Percentiles rank a stretch among this genome's conserved stretches.
Evolutionary conservation across 2,329 filamentous ascomycete genomes (phyloP).

Genomic region (Cladophialophora carrionii): DNA sequence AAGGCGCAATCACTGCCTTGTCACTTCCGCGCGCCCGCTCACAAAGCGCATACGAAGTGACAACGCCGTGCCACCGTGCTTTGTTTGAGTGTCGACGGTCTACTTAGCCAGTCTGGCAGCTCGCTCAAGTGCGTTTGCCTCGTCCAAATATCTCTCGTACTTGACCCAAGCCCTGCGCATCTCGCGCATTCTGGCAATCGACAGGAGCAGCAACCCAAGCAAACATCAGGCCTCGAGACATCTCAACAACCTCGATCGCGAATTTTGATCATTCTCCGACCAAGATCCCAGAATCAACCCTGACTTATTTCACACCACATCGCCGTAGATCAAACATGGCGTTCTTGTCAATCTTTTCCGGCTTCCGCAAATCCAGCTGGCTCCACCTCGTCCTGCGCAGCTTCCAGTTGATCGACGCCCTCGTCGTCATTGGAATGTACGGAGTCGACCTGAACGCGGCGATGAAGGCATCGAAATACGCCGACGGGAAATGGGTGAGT

Average conservation of each 20-base stretch:
- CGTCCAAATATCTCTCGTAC: neutral
- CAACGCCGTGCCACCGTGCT: neutral
- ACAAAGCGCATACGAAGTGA: slow-evolving; percentile 1
- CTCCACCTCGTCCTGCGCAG: slow-evolving; percentile 63
- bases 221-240: neutral
- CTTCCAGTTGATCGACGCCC: slow-evolving; percentile 73
- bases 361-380: slow-evolving; percentile 25
- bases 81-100: neutral
- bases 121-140: slow-evolving; percentile 1
- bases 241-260: neutral
- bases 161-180: neutral
- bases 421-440: slow-evolving; percentile 79
- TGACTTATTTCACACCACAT: neutral
- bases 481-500: slow-evolving; percentile 71
- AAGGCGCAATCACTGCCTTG: neutral
- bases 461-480: slow-evolving; percentile 53
- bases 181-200: neutral
- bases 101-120: neutral
- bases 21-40: neutral
- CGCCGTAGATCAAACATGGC: neutral
- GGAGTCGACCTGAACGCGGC: slow-evolving; percentile 67
- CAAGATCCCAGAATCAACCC: neutral
- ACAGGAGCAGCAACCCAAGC: neutral
- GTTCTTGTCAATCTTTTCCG: slow-evolving; percentile 11
- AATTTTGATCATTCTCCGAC: neutral